Base-by-base conservation (phyloP, 2,329 filamentous ascomycete species). In the Nothophaeocryptopus gaeumannii region DNA sequence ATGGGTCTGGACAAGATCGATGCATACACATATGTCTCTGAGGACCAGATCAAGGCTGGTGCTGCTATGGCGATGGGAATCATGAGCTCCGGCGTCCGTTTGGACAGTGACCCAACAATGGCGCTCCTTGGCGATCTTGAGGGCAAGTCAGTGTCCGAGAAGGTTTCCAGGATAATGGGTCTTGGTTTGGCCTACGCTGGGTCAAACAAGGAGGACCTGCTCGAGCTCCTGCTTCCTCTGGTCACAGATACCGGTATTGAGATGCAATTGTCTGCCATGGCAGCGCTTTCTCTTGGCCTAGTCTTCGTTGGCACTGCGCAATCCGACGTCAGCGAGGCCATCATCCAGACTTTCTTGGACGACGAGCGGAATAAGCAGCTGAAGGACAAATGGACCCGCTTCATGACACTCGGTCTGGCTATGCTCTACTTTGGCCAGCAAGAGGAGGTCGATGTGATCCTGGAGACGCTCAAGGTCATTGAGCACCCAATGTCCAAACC, bases 311-410 rank as follows among this genome's bases (percentile, higher is more conserved):
- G 93, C 39, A 95, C 92, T 8, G 91, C 89, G 3, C 86, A 97
- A 65, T 82, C 90, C 32, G 89, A 96, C 61, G 86, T 97, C 53
- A 93, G 87, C 58, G 89, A 95, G 72, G 86, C 91, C 8, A 93
- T 99, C 61, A 85, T 97, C 46, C 89, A 88, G 48, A 95, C 92
- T 1, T 78, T 99, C 61, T 82, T 99, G 71, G 93, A 99, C 60
- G 92, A 97, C 51, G 92, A 97, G 53, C 84, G 91, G 50, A 86
- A 87, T 72, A 85, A 82, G 64, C 91, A 96, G 69, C 77, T 99
- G 53, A 96, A 95, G 61, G 89, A 97, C 73, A 99, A 97, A 74
- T 99, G 93, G 93, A 93, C 91, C 30, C 85, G 93, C 13, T 99
- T 99, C 75, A 86, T 99, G 75, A 91, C 89, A 14, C 84, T 99